Conservation (phyloP, 2,329 filamentous ascomycete species). For the Dissoconium aciculare region DNA sequence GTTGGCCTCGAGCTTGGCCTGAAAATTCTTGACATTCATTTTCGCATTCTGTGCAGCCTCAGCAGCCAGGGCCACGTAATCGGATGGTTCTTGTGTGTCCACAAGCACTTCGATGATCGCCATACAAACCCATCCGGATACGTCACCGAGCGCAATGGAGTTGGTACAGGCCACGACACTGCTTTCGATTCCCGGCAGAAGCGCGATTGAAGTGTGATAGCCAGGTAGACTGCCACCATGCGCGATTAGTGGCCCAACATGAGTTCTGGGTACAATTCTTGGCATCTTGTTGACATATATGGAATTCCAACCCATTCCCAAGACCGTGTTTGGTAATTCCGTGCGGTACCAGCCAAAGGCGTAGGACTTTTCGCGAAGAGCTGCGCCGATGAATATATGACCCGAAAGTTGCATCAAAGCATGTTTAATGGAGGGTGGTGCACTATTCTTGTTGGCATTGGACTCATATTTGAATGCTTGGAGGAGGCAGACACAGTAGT, state of each 20-base stretch:
- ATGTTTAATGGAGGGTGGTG: neutral
- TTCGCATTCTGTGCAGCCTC: neutral
- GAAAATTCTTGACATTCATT: slow-evolving; percentile 1
- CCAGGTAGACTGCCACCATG: neutral
- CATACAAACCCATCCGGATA: neutral
- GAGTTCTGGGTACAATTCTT: neutral
- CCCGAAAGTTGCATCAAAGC: slow-evolving; percentile 1
- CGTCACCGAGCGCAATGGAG: neutral
- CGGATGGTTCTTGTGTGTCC: neutral
- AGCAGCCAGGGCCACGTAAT: neutral
- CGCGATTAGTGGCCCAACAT: neutral
- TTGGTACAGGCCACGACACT: neutral
- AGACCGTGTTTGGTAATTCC: neutral
- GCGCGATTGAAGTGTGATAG: neutral
- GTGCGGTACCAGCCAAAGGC: neutral
- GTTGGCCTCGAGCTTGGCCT: neutral
- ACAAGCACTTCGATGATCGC: neutral
- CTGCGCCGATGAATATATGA: neutral
- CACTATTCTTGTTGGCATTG: neutral
- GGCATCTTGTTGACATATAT: neutral
- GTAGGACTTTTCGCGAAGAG: neutral
- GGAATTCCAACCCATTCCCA: neutral
- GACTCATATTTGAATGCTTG: neutral
- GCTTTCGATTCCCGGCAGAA: neutral
- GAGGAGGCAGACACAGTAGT: neutral